These are phyloP conservation scores for Rhizophagus prolifer DNA, from an alignment of 192 early-diverging fungal genomes.

Conservation along the genomic window DNA sequence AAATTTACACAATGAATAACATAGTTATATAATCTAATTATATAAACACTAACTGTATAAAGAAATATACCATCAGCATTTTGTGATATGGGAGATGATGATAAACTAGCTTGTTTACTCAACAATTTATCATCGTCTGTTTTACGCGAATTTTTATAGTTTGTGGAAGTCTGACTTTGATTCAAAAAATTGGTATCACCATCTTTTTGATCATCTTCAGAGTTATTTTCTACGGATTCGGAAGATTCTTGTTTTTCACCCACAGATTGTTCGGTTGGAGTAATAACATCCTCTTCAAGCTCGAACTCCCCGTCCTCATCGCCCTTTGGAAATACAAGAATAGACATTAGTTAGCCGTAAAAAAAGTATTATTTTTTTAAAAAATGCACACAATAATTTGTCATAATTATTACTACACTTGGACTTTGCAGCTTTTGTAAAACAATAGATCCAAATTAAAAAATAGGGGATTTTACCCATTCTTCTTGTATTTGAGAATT, in stretches of 20 bases:
- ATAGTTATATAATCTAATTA: not conserved
- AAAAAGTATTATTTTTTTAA: not conserved
- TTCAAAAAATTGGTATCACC: not conserved
- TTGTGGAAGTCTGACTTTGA: not conserved
- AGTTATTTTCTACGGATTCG: not conserved
- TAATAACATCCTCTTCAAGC: constrained; percentile 23
- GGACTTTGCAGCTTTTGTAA: not conserved
- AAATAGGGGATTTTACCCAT: not conserved
- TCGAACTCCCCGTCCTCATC: constrained; percentile 33
- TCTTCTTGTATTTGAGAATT: not conserved
- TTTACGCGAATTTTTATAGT: not conserved
- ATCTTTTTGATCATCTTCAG: constrained; percentile 3
- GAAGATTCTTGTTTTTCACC: not conserved
- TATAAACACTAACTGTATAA: not conserved
- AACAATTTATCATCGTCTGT: not conserved
- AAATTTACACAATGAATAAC: not conserved
- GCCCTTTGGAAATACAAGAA: not conserved
- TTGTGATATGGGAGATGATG: not conserved
- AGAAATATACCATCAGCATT: constrained; percentile 1
- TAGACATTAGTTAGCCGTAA: not conserved
- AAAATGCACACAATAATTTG: not conserved
- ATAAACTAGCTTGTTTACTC: not conserved
- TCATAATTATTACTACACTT: too few relatives aligned
- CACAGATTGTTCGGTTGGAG: not conserved
- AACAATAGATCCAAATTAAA: not conserved